These are phyloP conservation scores for Rhizopogon sp. DNA, from an alignment of 768 basidiomycete genomes.

Conservation along the genomic window DNA sequence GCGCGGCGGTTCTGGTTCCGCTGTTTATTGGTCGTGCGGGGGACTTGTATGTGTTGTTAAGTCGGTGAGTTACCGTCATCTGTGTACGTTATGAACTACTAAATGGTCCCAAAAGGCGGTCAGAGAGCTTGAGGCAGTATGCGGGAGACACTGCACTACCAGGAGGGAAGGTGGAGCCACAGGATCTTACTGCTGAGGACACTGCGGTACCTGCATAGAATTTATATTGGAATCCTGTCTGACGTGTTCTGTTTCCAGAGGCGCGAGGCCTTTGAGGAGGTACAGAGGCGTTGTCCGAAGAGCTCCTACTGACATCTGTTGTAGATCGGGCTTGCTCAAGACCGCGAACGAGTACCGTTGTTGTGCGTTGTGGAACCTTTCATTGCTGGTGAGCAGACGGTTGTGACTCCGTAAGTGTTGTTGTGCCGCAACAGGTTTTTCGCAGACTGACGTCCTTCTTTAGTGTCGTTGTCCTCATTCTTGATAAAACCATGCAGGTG, in stretches of 20 bases:
- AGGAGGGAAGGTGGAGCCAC: conserved; percentile 74
- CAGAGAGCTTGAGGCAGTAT: conserved; percentile 66
- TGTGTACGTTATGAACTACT: neutral
- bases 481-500: conserved; percentile 73
- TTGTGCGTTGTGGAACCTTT: conserved; percentile 80
- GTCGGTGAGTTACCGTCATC: conserved; percentile 46
- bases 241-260: conserved; percentile 39
- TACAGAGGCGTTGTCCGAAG: conserved; percentile 17
- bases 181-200: conserved; percentile 67
- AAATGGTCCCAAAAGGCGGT: conserved; percentile 45
- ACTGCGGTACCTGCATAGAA: conserved; percentile 58
- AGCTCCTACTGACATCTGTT: neutral
- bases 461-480: conserved; percentile 82
- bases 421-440: neutral
- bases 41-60: conserved; percentile 83
- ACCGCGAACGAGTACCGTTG: conserved; percentile 63
- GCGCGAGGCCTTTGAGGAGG: conserved; percentile 90
- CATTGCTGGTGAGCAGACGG: conserved; percentile 60
- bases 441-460: neutral
- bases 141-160: conserved; percentile 88
- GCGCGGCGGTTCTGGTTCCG: conserved; percentile 78
- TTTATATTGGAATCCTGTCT: neutral
- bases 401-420: conserved; percentile 77
- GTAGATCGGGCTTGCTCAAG: conserved; percentile 80
- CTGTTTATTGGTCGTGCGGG: conserved; percentile 81